Evolutionary conservation across 352 stramenopile genomes (phyloP).

Genomic region (Pythium aristosporum): DNA sequence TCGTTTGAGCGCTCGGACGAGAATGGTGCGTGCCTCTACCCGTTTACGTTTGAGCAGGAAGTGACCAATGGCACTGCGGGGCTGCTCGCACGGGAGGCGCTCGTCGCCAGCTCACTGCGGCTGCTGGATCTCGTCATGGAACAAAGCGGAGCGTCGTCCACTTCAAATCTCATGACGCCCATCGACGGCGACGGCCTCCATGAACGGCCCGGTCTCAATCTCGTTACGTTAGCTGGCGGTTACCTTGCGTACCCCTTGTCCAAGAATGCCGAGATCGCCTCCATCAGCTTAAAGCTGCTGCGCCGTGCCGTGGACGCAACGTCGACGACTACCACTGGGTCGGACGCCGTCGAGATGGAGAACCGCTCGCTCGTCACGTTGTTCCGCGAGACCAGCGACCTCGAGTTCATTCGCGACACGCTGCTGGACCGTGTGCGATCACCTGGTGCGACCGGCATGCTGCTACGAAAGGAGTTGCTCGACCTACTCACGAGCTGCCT

Average conservation of each 20-base stretch:
- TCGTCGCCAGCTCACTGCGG: conserved; percentile 46
- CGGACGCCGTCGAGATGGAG: conserved; percentile 1
- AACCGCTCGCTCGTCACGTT: conserved; percentile 54
- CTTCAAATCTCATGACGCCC: conserved; percentile 36
- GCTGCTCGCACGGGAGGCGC: conserved; percentile 31
- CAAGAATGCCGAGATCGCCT: conserved; percentile 37
- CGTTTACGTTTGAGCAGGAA: conserved; percentile 39
- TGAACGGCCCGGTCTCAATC: conserved; percentile 37
- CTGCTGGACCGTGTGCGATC: conserved; percentile 42
- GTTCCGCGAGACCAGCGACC: conserved; percentile 44
- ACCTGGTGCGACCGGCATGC: conserved; percentile 5
- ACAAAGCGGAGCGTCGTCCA: conserved; percentile 10
- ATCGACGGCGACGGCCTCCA: conserved; percentile 48
- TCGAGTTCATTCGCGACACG: conserved; percentile 37
- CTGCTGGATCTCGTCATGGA: conserved; percentile 45
- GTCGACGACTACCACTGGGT: not conserved
- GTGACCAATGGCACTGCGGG: conserved; percentile 22
- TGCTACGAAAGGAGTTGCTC: conserved; percentile 41
- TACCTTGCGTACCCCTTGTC: conserved; percentile 51
- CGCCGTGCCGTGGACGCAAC: conserved; percentile 36
- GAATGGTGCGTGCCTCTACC: conserved; percentile 22
- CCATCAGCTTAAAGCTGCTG: conserved; percentile 53
- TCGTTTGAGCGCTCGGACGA: conserved; percentile 10
- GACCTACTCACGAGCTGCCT: conserved; percentile 53
- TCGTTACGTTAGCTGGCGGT: conserved; percentile 50